Base-by-base conservation (phyloP, 2,329 filamentous ascomycete species). In the Rasamsonia emersonii region DNA sequence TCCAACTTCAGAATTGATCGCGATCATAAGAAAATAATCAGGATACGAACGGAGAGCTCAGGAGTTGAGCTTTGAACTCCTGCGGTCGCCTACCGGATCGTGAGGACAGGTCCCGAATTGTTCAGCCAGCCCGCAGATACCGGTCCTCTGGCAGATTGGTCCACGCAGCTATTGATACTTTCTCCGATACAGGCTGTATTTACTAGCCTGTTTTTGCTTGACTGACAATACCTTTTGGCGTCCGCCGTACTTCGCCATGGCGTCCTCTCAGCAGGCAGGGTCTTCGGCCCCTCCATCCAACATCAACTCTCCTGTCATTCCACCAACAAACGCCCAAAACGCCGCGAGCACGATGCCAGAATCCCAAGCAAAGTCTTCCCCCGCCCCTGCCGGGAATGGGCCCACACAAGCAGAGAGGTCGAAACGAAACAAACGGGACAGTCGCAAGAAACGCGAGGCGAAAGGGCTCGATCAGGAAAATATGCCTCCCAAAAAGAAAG, bases 401-500 rank as follows among this genome's bases (percentile, higher is more conserved):
- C 51, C 51, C 6, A 43, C 38, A 6, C 53, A 52, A 37, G 46
- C 44, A 9, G 56, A 59, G 33, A 51, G 52, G 23, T 49, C 54
- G 17, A 64, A 63, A 35, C 49, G 60, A 36, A 60, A 56, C 34
- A 64, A 64, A 46, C 51, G 58, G 18, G 60, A 64, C 27, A 61
- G 57, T 44, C 58, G 58, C 35, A 63, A 63, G 39, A 63, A 62
- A 39, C 54, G 59, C 9, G 59, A 61, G 37, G 55, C 60, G 18
- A 64, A 62, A 39, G 59, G 60, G 3, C 42, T 59, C 18, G 61
- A 64, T 24, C 38, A 45, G 6, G 58, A 61, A 28, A 50, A 35
- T 16, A 41, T 44, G n/a, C 50, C 53, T 11, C 46, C 54, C n/a
- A 60, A 58, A 32, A 60, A 59, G 40, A 53, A 50, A 24, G 39